Evolutionary conservation across 306 rosid species (phyloP), one percentile per base, ranked within the genome.

Genomic region (Vicia sativa): DNA sequence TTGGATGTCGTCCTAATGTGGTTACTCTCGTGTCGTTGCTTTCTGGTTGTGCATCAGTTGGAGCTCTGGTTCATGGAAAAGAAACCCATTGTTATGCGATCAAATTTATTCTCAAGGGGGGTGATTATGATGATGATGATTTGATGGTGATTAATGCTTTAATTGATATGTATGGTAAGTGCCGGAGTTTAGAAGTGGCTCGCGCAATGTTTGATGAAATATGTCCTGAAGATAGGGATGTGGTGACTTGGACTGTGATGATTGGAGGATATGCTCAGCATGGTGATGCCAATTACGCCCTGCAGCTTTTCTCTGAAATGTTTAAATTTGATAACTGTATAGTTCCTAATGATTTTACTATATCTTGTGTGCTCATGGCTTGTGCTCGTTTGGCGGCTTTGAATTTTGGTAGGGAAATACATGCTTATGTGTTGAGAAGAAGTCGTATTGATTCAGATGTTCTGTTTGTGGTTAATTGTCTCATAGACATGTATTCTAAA

Each of bases 191-290:
- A 5, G 62, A 70, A 63, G 79, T 84, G 16, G 92, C 95, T 25
- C 80, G 68, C 28, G 65, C 8, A 26, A 71, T 91, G 79, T 89
- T 91, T 80, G 90, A 91, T 64, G 72, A 31, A 0, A 57, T 87
- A n/a, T 75, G 74, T 46, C 80, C 74, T 5, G 75, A 71, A 38
- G 78, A 68, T 31, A 87, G 81, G 75, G 81, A 81, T 70, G 97
- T 89, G 77, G 97, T 89, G 68, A 87, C 90, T 38, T 89, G 97
- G 97, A 87, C 95, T 16, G 87, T 83, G 78, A 83, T 89, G 88
- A 91, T 89, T 65, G 97, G 96, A 34, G 97, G 97, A 35, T 92
- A 87, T 82, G 95, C 96, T 8, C 96, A 92, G 59, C 88, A 85
- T 70, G 90, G 90, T 8, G 96, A 92, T 84, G 95, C 96, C 46